Evolutionary conservation across 1,139 yeast genomes (phyloP), one percentile per base, ranked within the genome.

Genomic region (Pichia sp.): DNA sequence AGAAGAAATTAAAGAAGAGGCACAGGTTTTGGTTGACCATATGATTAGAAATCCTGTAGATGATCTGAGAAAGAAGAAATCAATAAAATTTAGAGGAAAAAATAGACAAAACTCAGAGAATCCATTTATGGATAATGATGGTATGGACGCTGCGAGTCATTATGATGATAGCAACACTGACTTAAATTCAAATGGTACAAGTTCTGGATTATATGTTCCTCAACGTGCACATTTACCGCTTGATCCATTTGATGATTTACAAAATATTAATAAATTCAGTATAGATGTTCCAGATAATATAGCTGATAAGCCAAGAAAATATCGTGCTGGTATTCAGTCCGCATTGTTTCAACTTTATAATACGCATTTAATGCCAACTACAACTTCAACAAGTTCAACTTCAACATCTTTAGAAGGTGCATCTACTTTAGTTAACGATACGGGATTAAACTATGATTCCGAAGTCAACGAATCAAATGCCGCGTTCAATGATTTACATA

Each of bases 311-410:
- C 94, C 95, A 0, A 66, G 71, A 33, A 75, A 74, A 40, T 87
- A 85, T 6, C 81, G 81, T 50, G 86, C 87, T 22, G 96, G 96
- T 56, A 89, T 87, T 15, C 69, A 87, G 27, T 84, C 95, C 0
- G 77, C 89, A 2, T 66, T 87, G 48, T 67, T 87, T 48, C 74
- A 78, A 50, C 68, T 87, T 41, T 85, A 86, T 41, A 55, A 54
- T 31, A 49, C 54, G 2, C 47, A 42, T n/a, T 30, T 45, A 33
- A 33, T 37, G 8, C 42, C 43, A 13, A 26, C 47, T n/a, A 14
- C n/a, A 10, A 13, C 23, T 6, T 13, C 35, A n/a, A 27, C 25
- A 21, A 26, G 31, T 14, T 21, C 35, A 5, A 31, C 30, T 24
- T 30, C 38, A 39, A 35, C 38, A 13, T 27, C 37, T 14, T 19